A percentile compares a stretch with the other conserved stretches of the same genome.
phyloP scores from a whole-genome alignment of 495 filamentous ascomycete species.

The Wilcoxina mikolae region DNA sequence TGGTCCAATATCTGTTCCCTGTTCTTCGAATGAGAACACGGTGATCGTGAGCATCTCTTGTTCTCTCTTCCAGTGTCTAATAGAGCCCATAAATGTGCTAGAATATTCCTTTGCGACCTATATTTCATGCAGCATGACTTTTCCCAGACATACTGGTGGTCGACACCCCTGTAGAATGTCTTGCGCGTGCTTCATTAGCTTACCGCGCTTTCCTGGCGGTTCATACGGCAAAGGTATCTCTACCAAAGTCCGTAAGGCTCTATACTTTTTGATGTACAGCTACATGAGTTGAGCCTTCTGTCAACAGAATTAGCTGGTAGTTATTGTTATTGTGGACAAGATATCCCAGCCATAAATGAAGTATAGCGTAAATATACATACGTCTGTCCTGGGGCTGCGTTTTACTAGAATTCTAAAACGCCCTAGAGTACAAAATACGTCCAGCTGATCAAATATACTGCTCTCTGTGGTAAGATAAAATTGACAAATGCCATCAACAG shows the following conservation, averaged over 20 bases:
- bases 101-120: too few relatives aligned
- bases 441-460: background rate
- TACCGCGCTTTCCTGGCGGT: background rate
- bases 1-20: background rate
- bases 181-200: slow-evolving; percentile 1
- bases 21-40: background rate
- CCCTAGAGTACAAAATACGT: background rate
- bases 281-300: background rate
- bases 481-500: background rate
- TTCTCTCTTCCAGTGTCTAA: background rate
- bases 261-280: background rate
- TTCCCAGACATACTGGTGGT: background rate
- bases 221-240: background rate
- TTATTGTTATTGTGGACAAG: too few relatives aligned
- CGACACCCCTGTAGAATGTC: slow-evolving; percentile 1
- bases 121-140: background rate
- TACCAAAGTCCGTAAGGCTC: background rate
- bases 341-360: background rate
- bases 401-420: background rate
- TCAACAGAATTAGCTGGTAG: background rate
- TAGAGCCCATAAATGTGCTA: background rate
- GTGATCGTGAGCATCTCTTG: background rate
- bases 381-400: background rate
- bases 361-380: background rate
- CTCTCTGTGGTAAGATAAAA: background rate